A percentile compares a stretch with the other conserved stretches of the same genome.
Conservation (phyloP, 768 basidiomycete genomes). For the Cytidiella melzeri region DNA sequence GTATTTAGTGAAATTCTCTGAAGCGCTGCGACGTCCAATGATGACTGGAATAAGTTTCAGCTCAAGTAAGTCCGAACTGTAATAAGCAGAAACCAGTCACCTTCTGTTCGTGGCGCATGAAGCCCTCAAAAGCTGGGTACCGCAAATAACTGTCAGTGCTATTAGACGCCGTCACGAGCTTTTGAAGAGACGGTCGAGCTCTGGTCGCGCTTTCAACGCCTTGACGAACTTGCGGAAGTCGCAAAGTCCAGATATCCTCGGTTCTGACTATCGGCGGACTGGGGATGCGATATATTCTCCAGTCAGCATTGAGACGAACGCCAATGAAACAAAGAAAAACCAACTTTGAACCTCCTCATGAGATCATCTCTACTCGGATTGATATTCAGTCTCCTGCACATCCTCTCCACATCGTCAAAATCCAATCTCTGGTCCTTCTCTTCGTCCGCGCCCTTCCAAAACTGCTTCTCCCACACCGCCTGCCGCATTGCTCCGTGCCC, state of each 20-base stretch:
- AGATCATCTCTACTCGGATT: constrained; percentile 50
- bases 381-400: constrained; percentile 69
- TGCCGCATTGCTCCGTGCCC: constrained; percentile 60
- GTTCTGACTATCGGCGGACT: constrained; percentile 59
- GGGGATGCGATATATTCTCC: not conserved
- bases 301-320: not conserved
- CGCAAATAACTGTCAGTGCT: constrained; percentile 29
- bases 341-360: constrained; percentile 51
- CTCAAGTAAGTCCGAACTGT: constrained; percentile 25
- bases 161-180: constrained; percentile 22
- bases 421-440: constrained; percentile 55
- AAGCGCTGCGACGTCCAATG: constrained; percentile 24
- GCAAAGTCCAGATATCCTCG: constrained; percentile 64
- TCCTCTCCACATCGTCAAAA: constrained; percentile 64
- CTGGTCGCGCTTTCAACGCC: constrained; percentile 76
- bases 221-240: constrained; percentile 83
- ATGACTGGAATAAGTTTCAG: constrained; percentile 23
- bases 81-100: constrained; percentile 20
- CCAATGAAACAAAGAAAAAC: not conserved
- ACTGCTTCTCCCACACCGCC: constrained; percentile 72
- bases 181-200: constrained; percentile 64
- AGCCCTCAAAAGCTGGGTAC: constrained; percentile 37
- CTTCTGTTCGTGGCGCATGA: constrained; percentile 49
- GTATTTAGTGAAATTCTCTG: constrained; percentile 35
- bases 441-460: constrained; percentile 72